Conservation (phyloP, 2,329 filamentous ascomycete genomes). For the Fusarium clavum region DNA sequence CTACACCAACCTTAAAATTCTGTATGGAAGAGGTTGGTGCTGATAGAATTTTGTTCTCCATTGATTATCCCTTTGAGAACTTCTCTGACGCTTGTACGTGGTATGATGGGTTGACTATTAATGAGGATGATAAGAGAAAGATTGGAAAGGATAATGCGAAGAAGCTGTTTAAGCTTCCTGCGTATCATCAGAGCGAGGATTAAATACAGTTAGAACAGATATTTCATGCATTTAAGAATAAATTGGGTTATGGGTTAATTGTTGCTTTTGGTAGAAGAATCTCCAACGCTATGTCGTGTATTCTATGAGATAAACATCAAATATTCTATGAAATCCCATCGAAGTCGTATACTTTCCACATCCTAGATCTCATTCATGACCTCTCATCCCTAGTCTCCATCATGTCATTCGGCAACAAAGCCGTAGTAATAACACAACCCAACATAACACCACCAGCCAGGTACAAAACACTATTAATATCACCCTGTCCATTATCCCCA, state of each 20-base stretch:
- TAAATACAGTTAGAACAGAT: neutral
- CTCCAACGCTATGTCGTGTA: neutral
- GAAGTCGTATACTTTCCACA: neutral
- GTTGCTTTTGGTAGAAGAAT: neutral
- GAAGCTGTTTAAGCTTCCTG: slow-evolving; percentile 54
- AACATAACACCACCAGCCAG: slow-evolving; percentile 66
- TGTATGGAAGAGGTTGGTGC: slow-evolving; percentile 61
- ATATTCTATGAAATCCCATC: neutral
- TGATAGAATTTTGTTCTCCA: slow-evolving; percentile 63
- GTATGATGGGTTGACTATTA: slow-evolving; percentile 54
- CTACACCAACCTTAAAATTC: slow-evolving; percentile 63
- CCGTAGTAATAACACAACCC: slow-evolving; percentile 63
- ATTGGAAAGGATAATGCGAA: slow-evolving; percentile 59
- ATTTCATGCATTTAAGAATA: neutral
- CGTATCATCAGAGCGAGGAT: slow-evolving; percentile 37
- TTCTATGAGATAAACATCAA: neutral
- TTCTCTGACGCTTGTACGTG: slow-evolving; percentile 57
- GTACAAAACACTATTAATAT: slow-evolving; percentile 64
- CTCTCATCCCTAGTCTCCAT: slow-evolving; percentile 52
- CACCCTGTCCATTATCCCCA: slow-evolving; percentile 46
- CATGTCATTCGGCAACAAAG: slow-evolving; percentile 57
- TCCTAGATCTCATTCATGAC: neutral
- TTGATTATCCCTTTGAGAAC: slow-evolving; percentile 65
- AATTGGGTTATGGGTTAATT: neutral
- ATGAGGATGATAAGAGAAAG: slow-evolving; percentile 52